phyloP scores from a whole-genome alignment of 75 land plant genomes.

The Adiantum capillusveneris region DNA sequence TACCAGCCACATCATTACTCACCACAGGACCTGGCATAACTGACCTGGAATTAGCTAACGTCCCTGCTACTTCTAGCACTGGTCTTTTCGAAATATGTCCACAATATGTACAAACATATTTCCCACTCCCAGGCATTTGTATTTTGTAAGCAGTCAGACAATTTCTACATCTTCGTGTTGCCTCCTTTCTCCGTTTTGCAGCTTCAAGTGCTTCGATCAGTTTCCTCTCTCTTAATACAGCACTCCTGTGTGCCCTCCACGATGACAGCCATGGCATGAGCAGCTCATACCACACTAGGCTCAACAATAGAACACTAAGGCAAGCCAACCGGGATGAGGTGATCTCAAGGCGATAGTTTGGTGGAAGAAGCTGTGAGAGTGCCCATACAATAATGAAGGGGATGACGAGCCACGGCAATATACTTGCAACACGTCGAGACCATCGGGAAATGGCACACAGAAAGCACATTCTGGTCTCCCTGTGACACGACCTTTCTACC shows the following conservation, averaged over 20 bases:
- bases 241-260: slow-evolving; percentile 69
- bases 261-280: slow-evolving; percentile 68
- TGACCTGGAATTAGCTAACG: slow-evolving; percentile 4
- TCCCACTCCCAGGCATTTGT: slow-evolving; percentile 81
- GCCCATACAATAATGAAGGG: slow-evolving; percentile 82
- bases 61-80: slow-evolving; percentile 43
- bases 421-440: slow-evolving; percentile 83
- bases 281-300: slow-evolving; percentile 78
- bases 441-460: slow-evolving; percentile 78
- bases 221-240: slow-evolving; percentile 55
- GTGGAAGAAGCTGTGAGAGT: slow-evolving; percentile 78
- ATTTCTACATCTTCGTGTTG: slow-evolving; percentile 68
- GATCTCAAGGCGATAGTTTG: slow-evolving; percentile 65
- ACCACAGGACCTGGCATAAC: slow-evolving; percentile 1
- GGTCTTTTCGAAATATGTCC: slow-evolving; percentile 87
- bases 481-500: too few species aligned
- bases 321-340: slow-evolving; percentile 86
- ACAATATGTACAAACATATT: slow-evolving; percentile 78
- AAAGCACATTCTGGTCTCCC: slow-evolving; percentile 54
- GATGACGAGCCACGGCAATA: slow-evolving; percentile 90
- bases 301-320: slow-evolving; percentile 61
- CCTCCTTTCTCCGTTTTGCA: slow-evolving; percentile 75
- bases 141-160: slow-evolving; percentile 73
- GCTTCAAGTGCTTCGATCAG: slow-evolving; percentile 64
- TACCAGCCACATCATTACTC: neutral